Evolutionary conservation across 176 grass and related monocot genomes (phyloP).

Genomic region (Rhynchospora tenuis): DNA sequence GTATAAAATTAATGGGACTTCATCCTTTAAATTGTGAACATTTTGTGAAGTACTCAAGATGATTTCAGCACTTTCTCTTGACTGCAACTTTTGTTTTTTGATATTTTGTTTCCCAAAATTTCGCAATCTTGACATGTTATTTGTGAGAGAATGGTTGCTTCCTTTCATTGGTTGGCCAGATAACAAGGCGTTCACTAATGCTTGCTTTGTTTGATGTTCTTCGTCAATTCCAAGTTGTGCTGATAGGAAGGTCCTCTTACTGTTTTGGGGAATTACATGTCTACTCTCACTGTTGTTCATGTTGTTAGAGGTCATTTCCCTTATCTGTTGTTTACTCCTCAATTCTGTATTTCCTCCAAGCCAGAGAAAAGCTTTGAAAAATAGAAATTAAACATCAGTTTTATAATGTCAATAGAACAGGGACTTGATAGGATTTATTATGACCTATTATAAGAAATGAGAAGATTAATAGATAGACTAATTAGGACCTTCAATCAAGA

Average conservation of each 20-base stretch:
- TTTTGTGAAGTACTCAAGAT: conserved; percentile 3
- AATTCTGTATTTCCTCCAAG: neutral
- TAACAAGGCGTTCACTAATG: neutral
- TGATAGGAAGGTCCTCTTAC: neutral
- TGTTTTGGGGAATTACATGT: conserved; percentile 1
- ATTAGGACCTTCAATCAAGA: neutral
- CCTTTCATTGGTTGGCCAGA: conserved; percentile 11
- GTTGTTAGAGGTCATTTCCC: neutral
- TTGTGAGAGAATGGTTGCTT: conserved; percentile 16
- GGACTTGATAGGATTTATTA: neutral
- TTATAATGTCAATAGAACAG: neutral
- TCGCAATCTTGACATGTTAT: conserved; percentile 1
- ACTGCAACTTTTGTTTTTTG: conserved; percentile 11
- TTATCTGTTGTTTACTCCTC: neutral
- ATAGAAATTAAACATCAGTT: conserved; percentile 11
- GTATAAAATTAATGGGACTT: conserved; percentile 4
- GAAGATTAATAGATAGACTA: neutral
- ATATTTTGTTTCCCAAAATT: neutral
- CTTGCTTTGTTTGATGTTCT: conserved; percentile 5
- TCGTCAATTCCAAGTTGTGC: neutral
- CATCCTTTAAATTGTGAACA: neutral
- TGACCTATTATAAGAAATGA: neutral
- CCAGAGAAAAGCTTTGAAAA: conserved; percentile 4
- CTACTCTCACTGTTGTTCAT: neutral
- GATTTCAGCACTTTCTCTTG: neutral